A percentile compares a stretch with the other conserved stretches of the same genome.
These are phyloP conservation scores for Ogataea pini DNA, from an alignment of 805 yeast genomes.

Conservation along the genomic window DNA sequence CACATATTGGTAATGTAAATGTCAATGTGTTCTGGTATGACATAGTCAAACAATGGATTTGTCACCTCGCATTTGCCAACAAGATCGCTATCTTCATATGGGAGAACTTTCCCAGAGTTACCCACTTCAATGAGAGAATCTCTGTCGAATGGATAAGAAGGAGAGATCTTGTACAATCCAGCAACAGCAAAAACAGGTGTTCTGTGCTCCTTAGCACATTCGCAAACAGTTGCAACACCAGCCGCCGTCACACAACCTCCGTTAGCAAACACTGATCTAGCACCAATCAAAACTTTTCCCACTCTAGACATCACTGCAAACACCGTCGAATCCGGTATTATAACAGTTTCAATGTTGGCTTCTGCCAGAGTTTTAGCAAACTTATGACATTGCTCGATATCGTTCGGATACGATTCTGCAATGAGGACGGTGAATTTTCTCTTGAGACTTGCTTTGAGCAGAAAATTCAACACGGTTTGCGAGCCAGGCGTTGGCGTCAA, in stretches of 20 bases:
- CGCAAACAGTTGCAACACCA: slow-evolving; percentile 91
- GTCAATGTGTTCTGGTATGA: slow-evolving; percentile 92
- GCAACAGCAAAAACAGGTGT: slow-evolving; percentile 98
- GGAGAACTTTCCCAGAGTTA: slow-evolving; percentile 84
- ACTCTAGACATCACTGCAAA: slow-evolving; percentile 97
- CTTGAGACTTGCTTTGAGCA: slow-evolving; percentile 82
- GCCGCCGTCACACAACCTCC: slow-evolving; percentile 91
- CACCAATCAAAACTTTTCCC: slow-evolving; percentile 92
- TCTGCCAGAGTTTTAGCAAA: slow-evolving; percentile 80
- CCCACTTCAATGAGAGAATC: slow-evolving; percentile 88
- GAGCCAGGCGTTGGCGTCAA: slow-evolving; percentile 96
- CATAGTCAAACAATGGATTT: slow-evolving; percentile 87
- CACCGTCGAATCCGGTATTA: slow-evolving; percentile 90
- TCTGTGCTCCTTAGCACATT: slow-evolving; percentile 90
- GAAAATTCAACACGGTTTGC: slow-evolving; percentile 81
- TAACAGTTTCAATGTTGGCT: slow-evolving; percentile 84
- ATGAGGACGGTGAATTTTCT: slow-evolving; percentile 90
- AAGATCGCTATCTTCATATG: slow-evolving; percentile 67
- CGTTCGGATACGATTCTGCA: slow-evolving; percentile 91
- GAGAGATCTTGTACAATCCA: slow-evolving; percentile 90
- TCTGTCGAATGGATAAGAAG: slow-evolving; percentile 86
- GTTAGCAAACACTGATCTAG: slow-evolving; percentile 90
- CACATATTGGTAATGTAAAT: slow-evolving; percentile 86
- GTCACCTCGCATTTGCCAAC: slow-evolving; percentile 77
- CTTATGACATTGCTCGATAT: slow-evolving; percentile 69